These are phyloP conservation scores for Zygosaccharomyces lentus DNA, from an alignment of 805 yeast genomes.

Conservation along the genomic window DNA sequence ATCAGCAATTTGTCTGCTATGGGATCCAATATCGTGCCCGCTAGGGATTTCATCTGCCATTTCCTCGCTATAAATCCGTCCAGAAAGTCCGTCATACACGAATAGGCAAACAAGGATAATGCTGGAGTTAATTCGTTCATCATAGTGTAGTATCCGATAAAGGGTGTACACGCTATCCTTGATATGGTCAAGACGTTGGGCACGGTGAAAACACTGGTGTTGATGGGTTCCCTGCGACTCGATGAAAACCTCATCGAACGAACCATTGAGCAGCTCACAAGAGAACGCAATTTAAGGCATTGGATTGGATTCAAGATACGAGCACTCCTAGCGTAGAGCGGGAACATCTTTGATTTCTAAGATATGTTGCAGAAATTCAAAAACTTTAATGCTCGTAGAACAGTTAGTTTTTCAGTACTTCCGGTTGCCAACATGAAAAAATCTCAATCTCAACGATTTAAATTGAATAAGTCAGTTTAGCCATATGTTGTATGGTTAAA, in stretches of 20 bases:
- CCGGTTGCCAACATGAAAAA: background rate
- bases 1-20: conserved; percentile 89
- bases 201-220: conserved; percentile 53
- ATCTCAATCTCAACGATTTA: background rate
- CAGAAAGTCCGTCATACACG: conserved; percentile 84
- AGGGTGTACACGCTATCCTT: conserved; percentile 76
- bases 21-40: conserved; percentile 92
- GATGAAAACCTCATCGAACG: background rate
- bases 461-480: background rate
- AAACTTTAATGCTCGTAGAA: background rate
- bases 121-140: conserved; percentile 62
- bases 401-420: background rate
- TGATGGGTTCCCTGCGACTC: conserved; percentile 1
- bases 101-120: conserved; percentile 68
- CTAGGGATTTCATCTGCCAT: conserved; percentile 68
- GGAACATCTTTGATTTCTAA: conserved; percentile 2
- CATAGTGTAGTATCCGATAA: conserved; percentile 74
- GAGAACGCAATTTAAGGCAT: background rate
- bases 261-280: background rate
- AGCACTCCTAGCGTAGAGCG: conserved; percentile 2
- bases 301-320: conserved; percentile 7
- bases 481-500: background rate
- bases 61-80: conserved; percentile 90
- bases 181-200: conserved; percentile 85
- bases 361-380: background rate